Evolutionary conservation across 495 filamentous ascomycete species (phyloP), one percentile per base, ranked within the genome.

Genomic region (Annulohypoxylon nitens): DNA sequence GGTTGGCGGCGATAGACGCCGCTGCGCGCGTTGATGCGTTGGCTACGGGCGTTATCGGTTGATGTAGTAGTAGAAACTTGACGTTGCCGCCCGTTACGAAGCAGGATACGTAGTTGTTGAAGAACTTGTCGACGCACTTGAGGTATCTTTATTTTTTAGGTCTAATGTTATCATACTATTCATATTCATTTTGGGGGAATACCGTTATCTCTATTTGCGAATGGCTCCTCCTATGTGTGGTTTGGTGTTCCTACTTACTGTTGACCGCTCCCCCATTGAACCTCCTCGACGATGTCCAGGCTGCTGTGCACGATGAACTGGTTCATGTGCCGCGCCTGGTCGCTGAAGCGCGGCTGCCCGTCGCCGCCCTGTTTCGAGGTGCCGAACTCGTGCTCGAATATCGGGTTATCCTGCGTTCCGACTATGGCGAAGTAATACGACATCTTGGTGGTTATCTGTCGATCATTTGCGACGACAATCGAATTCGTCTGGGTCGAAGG

Each of bases 381-480:
- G 74, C 96, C 96, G 82, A 99, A 98, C 73, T 97, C 93, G 80
- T 94, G 88, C 82, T 97, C 94, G 85, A 98, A 99, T 64, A 98
- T 88, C 18, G 96, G 95, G 79, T 93, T 95, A 81, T 99, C 96
- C 59, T 92, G 92, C 3, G 95, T 97, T 76, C 93, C 94, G 79
- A 98, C 87, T 64, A 99, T 97, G 76, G 92, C 91, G 81, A 98
- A 98, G 85, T 97, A 97, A 87, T 97, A 98, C 64, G 93, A 97
- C 94, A 98, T 97, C 23, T 61, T 74, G 6, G 4, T 45, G 25
- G 34, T 64, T 79, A 78, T 73, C 71, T 73, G 61, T 80, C 75
- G 51, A 80, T 69, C 77, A 81, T 80, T 67, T 70, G 71, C 36
- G 68, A 55, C 53, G 20, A 58, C 26, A 51, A 34, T 10, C 36